Conservation (phyloP, 2,329 filamentous ascomycete species). For the Colletotrichum gigasporum region DNA sequence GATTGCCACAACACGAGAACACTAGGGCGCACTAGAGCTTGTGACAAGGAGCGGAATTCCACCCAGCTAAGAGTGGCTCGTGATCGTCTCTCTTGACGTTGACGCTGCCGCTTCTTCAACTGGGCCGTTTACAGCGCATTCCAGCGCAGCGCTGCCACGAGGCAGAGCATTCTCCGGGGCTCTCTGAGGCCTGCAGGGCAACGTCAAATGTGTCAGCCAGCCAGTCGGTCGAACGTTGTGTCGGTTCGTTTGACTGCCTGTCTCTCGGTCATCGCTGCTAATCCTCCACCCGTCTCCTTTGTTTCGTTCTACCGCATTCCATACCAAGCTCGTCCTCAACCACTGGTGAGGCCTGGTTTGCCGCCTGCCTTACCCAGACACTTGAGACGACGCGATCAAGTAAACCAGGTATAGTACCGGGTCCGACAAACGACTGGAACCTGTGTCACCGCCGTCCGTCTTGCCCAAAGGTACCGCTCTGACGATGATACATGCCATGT, state of each 20-base stretch:
- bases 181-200: background rate
- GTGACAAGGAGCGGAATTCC: conserved; percentile 14
- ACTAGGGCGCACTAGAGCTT: background rate
- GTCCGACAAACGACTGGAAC: too few relatives aligned
- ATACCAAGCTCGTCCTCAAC: background rate
- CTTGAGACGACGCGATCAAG: too few relatives aligned
- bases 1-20: conserved; percentile 6
- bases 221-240: too few relatives aligned
- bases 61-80: background rate
- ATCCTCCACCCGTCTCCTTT: background rate
- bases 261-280: background rate
- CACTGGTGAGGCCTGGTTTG: background rate
- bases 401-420: too few relatives aligned
- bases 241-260: too few relatives aligned
- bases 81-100: background rate
- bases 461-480: too few relatives aligned
- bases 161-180: conserved; percentile 5
- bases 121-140: conserved; percentile 25
- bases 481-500: too few relatives aligned
- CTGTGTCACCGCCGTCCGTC: too few relatives aligned
- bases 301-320: conserved; percentile 13
- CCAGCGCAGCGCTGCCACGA: conserved; percentile 15
- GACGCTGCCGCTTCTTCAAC: background rate
- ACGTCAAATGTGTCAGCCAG: conserved; percentile 18
- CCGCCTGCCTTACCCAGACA: background rate